Conservation (phyloP, 2,329 filamentous ascomycete genomes). For the Thelonectria rubi region DNA sequence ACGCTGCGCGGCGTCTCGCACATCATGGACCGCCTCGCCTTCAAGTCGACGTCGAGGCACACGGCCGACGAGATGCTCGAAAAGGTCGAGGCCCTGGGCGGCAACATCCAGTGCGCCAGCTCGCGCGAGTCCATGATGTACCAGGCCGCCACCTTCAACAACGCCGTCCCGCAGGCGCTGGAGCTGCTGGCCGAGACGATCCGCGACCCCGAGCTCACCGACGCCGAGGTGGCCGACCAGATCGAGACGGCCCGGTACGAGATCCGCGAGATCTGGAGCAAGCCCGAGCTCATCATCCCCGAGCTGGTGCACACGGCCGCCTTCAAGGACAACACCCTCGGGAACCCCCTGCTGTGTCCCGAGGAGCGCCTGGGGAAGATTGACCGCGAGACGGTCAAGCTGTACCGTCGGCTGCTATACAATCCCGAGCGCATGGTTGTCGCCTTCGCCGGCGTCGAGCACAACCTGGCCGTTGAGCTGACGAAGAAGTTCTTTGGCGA, state of each 20-base stretch:
- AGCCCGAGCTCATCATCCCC: constrained; percentile 93
- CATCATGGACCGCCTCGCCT: constrained; percentile 93
- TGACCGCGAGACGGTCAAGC: constrained; percentile 74
- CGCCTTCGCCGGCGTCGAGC: constrained; percentile 91
- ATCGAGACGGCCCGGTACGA: constrained; percentile 93
- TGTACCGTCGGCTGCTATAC: constrained; percentile 86
- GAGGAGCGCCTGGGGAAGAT: constrained; percentile 82
- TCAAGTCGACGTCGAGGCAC: constrained; percentile 82
- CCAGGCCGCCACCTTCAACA: constrained; percentile 97
- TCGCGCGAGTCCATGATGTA: constrained; percentile 98
- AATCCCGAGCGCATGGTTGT: constrained; percentile 91
- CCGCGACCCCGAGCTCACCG: constrained; percentile 82
- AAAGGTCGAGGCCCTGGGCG: constrained; percentile 85
- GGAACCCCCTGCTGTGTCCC: constrained; percentile 91
- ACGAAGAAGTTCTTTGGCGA: constrained; percentile 90
- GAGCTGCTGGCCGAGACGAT: constrained; percentile 93
- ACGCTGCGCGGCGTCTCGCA: constrained; percentile 90
- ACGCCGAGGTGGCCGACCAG: constrained; percentile 87
- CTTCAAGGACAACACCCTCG: constrained; percentile 94
- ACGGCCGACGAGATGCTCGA: constrained; percentile 88
- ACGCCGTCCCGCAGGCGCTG: constrained; percentile 82
- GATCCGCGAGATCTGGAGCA: constrained; percentile 96
- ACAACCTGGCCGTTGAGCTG: constrained; percentile 79
- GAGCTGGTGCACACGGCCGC: constrained; percentile 96
- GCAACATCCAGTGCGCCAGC: constrained; percentile 96